A percentile compares a stretch with the other conserved stretches of the same genome.
phyloP scores from a whole-genome alignment of 2,329 filamentous ascomycete genomes.

The Pseudogymnoascus sp. region DNA sequence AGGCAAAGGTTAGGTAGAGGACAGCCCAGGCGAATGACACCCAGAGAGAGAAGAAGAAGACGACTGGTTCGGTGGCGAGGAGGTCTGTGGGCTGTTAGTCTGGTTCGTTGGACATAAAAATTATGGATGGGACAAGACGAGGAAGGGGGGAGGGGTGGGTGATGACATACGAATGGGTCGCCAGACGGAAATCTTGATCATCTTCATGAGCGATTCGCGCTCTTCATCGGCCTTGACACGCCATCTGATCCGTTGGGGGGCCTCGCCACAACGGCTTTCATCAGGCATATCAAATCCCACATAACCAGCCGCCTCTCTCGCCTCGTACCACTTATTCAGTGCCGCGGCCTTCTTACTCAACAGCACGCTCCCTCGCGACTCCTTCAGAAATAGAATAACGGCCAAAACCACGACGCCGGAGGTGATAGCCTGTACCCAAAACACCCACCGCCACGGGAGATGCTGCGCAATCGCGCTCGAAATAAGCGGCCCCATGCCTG shows the following conservation, averaged over 20 bases:
- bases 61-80: slow-evolving; percentile 66
- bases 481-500: slow-evolving; percentile 68
- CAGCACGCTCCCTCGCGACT: slow-evolving; percentile 74
- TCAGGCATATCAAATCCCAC: slow-evolving; percentile 42
- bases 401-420: slow-evolving; percentile 54
- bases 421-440: slow-evolving; percentile 74
- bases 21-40: slow-evolving; percentile 84
- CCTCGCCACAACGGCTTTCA: not conserved
- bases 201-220: slow-evolving; percentile 54
- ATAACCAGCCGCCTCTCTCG: slow-evolving; percentile 49
- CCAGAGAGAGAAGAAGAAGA: slow-evolving; percentile 86
- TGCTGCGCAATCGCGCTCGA: slow-evolving; percentile 60
- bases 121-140: not conserved
- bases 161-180: slow-evolving; percentile 58
- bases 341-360: slow-evolving; percentile 64
- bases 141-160: not conserved
- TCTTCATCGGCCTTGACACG: slow-evolving; percentile 72
- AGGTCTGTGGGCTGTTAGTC: slow-evolving; percentile 34
- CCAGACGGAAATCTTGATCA: slow-evolving; percentile 66
- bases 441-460: slow-evolving; percentile 75
- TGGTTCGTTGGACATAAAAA: not conserved
- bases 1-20: slow-evolving; percentile 75
- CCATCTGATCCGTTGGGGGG: slow-evolving; percentile 54
- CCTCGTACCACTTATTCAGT: slow-evolving; percentile 72
- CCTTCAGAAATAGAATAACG: slow-evolving; percentile 64